A percentile compares a stretch with the other conserved stretches of the same genome.
These are phyloP conservation scores for Phytopythium montanum DNA, from an alignment of 352 stramenopile genomes.

Conservation along the genomic window DNA sequence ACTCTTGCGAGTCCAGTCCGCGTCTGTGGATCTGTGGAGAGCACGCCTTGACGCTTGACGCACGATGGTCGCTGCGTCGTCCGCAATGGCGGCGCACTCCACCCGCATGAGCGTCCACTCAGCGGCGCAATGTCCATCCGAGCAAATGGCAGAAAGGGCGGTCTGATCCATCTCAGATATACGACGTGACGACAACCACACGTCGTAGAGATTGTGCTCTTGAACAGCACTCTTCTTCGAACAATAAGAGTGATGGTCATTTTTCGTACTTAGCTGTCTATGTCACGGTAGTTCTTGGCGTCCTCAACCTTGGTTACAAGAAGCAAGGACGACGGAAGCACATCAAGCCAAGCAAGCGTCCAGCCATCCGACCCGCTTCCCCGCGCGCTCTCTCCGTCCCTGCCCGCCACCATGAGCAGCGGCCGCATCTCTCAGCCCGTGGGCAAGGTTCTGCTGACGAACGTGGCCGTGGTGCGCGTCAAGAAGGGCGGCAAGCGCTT, in stretches of 20 bases:
- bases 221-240: background rate
- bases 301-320: no score
- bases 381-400: no score
- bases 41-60: no score
- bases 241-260: background rate
- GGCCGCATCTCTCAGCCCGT: conserved; percentile 74
- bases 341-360: no score
- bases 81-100: no score
- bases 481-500: conserved; percentile 96
- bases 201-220: background rate
- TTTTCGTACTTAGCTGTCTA: background rate
- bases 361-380: no score
- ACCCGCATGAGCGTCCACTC: no score
- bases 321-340: no score
- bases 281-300: no score
- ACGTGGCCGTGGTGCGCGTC: conserved; percentile 96
- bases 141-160: background rate
- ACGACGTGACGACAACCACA: background rate
- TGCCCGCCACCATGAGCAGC: conserved; percentile 34
- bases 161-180: background rate
- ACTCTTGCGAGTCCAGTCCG: background rate
- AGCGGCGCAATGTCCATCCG: background rate
- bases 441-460: conserved; percentile 92
- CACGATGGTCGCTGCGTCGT: no score
- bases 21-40: no score